phyloP scores from a whole-genome alignment of 2,329 filamentous ascomycete genomes.

The Curvularia sp. region DNA sequence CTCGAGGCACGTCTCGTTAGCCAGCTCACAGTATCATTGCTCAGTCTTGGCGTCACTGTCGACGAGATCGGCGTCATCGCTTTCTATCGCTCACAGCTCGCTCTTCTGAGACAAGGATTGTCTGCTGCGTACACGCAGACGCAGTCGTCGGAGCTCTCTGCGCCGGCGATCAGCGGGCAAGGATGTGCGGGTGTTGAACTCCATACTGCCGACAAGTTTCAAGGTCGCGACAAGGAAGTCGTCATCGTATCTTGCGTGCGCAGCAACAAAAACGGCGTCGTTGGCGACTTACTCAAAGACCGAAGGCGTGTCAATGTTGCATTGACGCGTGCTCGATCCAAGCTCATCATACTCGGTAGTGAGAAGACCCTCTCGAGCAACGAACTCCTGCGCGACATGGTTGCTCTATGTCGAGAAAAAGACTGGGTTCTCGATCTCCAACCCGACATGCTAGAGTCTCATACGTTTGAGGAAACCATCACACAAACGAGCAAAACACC shows the following conservation, averaged over 20 bases:
- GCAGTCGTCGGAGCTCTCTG: constrained; percentile 54
- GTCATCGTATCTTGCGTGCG: constrained; percentile 87
- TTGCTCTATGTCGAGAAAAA: constrained; percentile 76
- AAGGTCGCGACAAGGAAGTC: constrained; percentile 94
- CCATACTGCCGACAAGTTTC: constrained; percentile 96
- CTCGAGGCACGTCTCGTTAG: constrained; percentile 79
- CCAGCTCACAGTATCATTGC: constrained; percentile 80
- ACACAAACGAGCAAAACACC: constrained; percentile 48
- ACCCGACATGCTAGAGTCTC: constrained; percentile 67
- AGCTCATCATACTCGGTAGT: constrained; percentile 87
- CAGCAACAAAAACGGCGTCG: constrained; percentile 79
- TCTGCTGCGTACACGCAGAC: constrained; percentile 58
- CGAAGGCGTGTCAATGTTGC: constrained; percentile 96
- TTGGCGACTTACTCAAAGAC: constrained; percentile 91
- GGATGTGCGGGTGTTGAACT: constrained; percentile 72
- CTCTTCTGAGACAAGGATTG: constrained; percentile 77
- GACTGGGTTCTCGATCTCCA: constrained; percentile 83
- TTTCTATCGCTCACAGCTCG: constrained; percentile 91
- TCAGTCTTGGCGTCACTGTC: constrained; percentile 76
- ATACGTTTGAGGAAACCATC: constrained; percentile 68
- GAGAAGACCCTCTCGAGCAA: constrained; percentile 72
- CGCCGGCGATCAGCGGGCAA: constrained; percentile 22
- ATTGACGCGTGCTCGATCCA: constrained; percentile 90
- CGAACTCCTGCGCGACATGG: constrained; percentile 78
- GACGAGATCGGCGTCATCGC: constrained; percentile 92